Evolutionary conservation across 768 basidiomycete genomes (phyloP), one percentile per base, ranked within the genome.

Genomic region (Sutorius australiensis): DNA sequence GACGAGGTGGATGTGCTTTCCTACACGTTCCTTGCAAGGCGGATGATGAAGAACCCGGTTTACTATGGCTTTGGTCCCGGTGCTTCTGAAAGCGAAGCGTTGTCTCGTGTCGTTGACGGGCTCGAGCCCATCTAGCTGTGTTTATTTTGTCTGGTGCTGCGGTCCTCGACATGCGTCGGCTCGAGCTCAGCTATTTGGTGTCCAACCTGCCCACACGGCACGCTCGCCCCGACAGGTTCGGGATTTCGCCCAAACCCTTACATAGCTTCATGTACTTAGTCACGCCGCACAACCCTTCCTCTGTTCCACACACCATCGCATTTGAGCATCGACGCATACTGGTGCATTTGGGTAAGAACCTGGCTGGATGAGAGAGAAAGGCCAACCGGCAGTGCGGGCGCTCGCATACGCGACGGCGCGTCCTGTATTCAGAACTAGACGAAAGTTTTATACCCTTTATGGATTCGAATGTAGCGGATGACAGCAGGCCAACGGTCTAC

Each of bases 31-130:
- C 77, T 95, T 31, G 77, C 83, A 5, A 77, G 78, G 40, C 79
- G 95, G 55, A 69, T 91, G 53, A 74, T 73, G 53, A 83, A 75
- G 54, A 98, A 98, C 69, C 92, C 95, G 13, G 79, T 81, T 0
- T 98, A 89, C 71, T 98, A 98, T 63, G 87, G 85, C 48, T 75
- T 80, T 49, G 56, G 65, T 14, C 68, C 72, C 2, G 72, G 64
- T 28, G 49, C 53, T 16, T 70, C 75, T 10, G 69, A 73, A 51
- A 78, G 79, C 49, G 80, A 83, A 53, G 78, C 74, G 43, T 67
- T 95, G 43, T 92, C 91, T 7, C 75, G 84, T 31, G 72, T 93
- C 30, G 82, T 85, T 16, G 92, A 95, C 59, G 56, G 52, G 21
- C 67, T 79, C 21, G 75, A 63, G 36, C 43, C 21, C 28, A n/a